These are phyloP conservation scores for Saprolegnia parasitica DNA, from an alignment of 352 stramenopile species.

Conservation along the genomic window DNA sequence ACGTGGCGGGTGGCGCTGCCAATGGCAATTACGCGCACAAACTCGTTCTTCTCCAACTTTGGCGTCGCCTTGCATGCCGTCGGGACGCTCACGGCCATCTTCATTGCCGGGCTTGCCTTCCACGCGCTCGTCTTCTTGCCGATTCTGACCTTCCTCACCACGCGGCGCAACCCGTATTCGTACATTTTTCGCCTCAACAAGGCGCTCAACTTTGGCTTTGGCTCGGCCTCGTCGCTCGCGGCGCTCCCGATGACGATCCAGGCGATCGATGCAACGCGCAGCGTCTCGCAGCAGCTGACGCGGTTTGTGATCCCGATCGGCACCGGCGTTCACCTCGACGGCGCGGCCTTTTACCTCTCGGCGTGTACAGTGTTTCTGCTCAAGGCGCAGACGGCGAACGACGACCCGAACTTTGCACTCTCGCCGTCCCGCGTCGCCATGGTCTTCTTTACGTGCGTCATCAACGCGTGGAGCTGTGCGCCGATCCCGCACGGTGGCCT, in stretches of 20 bases:
- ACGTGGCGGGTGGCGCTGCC: constrained; percentile 7
- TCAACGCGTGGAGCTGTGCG: constrained; percentile 24
- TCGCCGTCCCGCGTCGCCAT: background rate
- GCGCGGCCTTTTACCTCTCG: constrained; percentile 68
- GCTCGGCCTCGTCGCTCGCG: constrained; percentile 69
- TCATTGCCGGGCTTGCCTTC: constrained; percentile 42
- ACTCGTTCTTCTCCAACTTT: constrained; percentile 43
- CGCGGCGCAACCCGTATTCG: constrained; percentile 57
- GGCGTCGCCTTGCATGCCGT: constrained; percentile 33
- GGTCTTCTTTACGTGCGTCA: constrained; percentile 12
- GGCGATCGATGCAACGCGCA: constrained; percentile 54
- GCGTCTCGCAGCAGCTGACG: constrained; percentile 55
- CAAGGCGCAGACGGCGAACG: background rate
- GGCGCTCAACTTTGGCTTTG: constrained; percentile 29
- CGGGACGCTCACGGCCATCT: constrained; percentile 39
- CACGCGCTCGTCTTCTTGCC: constrained; percentile 67
- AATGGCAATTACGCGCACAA: constrained; percentile 37
- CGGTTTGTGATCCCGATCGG: constrained; percentile 70
- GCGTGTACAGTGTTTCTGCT: constrained; percentile 11
- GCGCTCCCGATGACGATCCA: constrained; percentile 56
- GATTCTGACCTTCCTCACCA: constrained; percentile 50
- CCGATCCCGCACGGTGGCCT: constrained; percentile 12
- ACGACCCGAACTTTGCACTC: background rate
- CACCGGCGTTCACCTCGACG: constrained; percentile 65
- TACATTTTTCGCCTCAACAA: constrained; percentile 58